Evolutionary conservation across 1,284 basidiomycete species (phyloP).

Genomic region (Leccinum griseonigrum): DNA sequence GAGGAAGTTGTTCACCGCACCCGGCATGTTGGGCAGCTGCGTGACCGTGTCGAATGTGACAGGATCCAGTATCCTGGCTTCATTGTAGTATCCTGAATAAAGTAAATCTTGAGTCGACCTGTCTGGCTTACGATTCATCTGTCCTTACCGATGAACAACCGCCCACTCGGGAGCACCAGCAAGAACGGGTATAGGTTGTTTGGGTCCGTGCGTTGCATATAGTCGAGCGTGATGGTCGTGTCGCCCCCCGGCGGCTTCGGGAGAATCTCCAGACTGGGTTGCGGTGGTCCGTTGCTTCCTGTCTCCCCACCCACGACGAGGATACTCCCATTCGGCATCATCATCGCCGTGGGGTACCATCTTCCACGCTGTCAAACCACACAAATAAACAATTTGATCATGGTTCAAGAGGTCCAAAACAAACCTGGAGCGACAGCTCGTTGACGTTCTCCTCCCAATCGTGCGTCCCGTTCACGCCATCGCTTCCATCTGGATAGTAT

Average conservation of each 20-base stretch:
- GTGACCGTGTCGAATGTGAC: constrained; percentile 58
- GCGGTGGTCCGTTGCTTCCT: constrained; percentile 61
- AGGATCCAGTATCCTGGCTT: constrained; percentile 72
- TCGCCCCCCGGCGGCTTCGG: constrained; percentile 43
- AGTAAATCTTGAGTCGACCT: background rate
- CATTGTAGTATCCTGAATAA: constrained; percentile 66
- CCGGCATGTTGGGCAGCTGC: constrained; percentile 69
- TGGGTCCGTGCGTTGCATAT: constrained; percentile 60
- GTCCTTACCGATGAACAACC: constrained; percentile 60
- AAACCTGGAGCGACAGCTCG: constrained; percentile 44
- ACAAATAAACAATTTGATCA: background rate
- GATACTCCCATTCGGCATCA: constrained; percentile 58
- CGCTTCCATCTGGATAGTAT: constrained; percentile 46
- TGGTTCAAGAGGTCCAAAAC: constrained; percentile 1
- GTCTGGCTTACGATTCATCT: background rate
- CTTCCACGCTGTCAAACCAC: constrained; percentile 47
- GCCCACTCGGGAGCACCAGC: constrained; percentile 61
- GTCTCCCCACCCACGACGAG: constrained; percentile 71
- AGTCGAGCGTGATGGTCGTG: constrained; percentile 44
- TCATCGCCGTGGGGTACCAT: constrained; percentile 68
- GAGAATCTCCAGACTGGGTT: constrained; percentile 64
- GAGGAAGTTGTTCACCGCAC: constrained; percentile 68
- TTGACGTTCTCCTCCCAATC: constrained; percentile 52
- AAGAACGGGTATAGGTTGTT: constrained; percentile 77
- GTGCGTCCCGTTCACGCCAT: constrained; percentile 52